Evolutionary conservation across 2,329 filamentous ascomycete genomes (phyloP), one percentile per base, ranked within the genome.

Genomic region (Bipolaris cookei): DNA sequence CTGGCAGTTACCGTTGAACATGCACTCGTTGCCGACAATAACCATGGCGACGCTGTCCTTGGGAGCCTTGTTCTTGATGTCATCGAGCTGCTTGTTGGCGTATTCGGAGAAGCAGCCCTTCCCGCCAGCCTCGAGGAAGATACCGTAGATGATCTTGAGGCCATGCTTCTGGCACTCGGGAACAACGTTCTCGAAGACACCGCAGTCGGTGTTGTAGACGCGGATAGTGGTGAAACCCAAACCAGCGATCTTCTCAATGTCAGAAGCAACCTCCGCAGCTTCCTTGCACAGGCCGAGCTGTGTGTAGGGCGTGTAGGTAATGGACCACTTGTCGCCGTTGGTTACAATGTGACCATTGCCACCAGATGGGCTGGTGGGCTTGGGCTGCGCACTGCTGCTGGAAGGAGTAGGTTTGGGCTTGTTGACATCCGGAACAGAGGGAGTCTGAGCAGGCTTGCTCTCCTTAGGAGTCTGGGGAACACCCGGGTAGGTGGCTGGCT

Each of bases 161-260:
- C 89, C 88, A 77, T 88, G 74, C 68, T 84, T 77, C 70, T 84
- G 78, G 79, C 84, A 88, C 58, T 91, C 90, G 41, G 80, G 78
- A 63, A 91, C 91, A 56, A 97, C 88, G 78, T 86, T 88, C 74
- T 87, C 79, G 59, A 96, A 89, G 53, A 89, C 89, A 78, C 85
- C 83, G 84, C 94, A 98, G 85, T 97, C 93, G 67, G 92, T 93
- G 64, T 89, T 91, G 87, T 98, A 98, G 75, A 95, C 83, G 77
- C 94, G 93, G 53, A 85, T 82, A 30, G 88, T 82, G 66, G 84
- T 88, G 81, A 89, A 90, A 43, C 79, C 80, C 57, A 79, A 76
- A 44, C 69, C 66, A 47, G 76, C 71, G 68, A 82, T 81, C 60
- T 67, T 64, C 57, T 70, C 68, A 60, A 82, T 76, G 66, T 82